Conservation (phyloP, 345 rosid species). For the Chamaenerion angustifolium region DNA sequence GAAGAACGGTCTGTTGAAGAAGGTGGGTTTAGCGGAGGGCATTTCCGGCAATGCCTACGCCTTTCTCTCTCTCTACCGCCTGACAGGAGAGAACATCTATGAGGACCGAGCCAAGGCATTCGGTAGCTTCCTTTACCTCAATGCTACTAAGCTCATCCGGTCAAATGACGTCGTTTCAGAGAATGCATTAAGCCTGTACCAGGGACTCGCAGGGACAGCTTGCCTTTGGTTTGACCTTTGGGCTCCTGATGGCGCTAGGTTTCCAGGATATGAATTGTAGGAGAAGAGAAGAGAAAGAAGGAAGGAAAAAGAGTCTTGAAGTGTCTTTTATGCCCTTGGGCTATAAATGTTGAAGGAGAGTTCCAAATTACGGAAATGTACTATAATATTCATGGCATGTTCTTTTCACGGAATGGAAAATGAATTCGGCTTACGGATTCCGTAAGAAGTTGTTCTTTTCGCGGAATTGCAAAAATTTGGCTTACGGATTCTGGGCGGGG, state of each 20-base stretch:
- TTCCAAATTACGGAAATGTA: too few species aligned
- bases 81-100: conserved; percentile 61
- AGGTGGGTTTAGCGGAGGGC: conserved; percentile 73
- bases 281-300: neutral
- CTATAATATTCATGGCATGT: too few species aligned
- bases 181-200: conserved; percentile 48
- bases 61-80: conserved; percentile 59
- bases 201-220: conserved; percentile 58
- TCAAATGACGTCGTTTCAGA: conserved; percentile 8
- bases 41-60: conserved; percentile 72
- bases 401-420: too few species aligned
- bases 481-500: too few species aligned
- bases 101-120: conserved; percentile 71
- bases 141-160: conserved; percentile 18
- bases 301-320: too few species aligned
- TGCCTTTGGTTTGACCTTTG: conserved; percentile 70
- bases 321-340: too few species aligned
- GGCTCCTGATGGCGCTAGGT: conserved; percentile 34
- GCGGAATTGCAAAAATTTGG: too few species aligned
- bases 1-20: conserved; percentile 73
- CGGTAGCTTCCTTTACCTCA: conserved; percentile 49
- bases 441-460: too few species aligned
- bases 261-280: conserved; percentile 74
- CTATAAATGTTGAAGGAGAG: too few species aligned
- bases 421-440: too few species aligned